Conservation (phyloP, 2,329 filamentous ascomycete species). For the Calonectria pseudoreteaudii region DNA sequence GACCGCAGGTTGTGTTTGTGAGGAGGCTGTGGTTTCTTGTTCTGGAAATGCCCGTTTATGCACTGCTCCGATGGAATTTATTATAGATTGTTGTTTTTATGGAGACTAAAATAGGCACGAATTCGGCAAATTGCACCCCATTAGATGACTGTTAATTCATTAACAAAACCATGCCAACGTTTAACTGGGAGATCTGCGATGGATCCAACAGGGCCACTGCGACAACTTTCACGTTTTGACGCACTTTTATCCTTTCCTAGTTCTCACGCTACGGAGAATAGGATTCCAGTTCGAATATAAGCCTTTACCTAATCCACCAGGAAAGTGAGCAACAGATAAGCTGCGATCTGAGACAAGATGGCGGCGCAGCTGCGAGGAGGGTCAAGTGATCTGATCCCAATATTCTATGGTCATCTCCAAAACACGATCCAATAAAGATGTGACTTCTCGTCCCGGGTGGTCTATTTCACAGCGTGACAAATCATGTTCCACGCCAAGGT, state of each 20-base stretch:
- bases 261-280: conserved; percentile 24
- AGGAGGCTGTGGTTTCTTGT: background rate
- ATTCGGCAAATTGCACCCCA: background rate
- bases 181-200: background rate
- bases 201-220: background rate
- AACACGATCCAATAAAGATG: background rate
- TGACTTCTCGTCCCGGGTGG: background rate
- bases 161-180: background rate
- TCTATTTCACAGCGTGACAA: background rate
- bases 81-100: background rate
- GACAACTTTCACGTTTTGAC: conserved; percentile 15
- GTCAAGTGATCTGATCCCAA: background rate
- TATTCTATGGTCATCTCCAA: too few relatives aligned
- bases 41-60: background rate
- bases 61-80: background rate
- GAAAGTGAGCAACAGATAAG: background rate
- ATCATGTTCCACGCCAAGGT: background rate
- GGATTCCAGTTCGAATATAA: conserved; percentile 27
- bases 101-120: too few relatives aligned
- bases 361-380: background rate
- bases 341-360: background rate
- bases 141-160: background rate
- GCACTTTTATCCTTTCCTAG: background rate
- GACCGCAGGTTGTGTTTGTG: background rate
- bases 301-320: conserved; percentile 13